These are phyloP conservation scores for Colletotrichum simmondsii DNA, from an alignment of 2,329 filamentous ascomycete species.

Conservation along the genomic window DNA sequence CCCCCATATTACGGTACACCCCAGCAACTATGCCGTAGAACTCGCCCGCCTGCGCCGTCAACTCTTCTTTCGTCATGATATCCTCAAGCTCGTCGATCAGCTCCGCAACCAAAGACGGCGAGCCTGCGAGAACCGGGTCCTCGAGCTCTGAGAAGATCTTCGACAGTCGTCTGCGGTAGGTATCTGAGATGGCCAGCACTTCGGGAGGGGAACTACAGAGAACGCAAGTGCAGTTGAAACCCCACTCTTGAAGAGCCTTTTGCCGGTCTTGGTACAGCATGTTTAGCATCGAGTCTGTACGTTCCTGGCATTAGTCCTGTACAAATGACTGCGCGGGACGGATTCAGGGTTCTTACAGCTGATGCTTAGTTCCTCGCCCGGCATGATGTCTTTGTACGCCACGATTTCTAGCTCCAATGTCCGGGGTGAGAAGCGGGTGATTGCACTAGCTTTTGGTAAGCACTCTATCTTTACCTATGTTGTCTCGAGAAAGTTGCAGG, in stretches of 20 bases:
- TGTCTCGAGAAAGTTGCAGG: neutral
- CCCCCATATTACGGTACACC: slow-evolving; percentile 37
- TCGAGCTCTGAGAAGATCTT: slow-evolving; percentile 37
- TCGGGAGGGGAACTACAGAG: slow-evolving; percentile 37
- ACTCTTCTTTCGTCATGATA: slow-evolving; percentile 37
- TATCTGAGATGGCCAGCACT: slow-evolving; percentile 36
- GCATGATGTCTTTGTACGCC: slow-evolving; percentile 45
- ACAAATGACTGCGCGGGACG: neutral
- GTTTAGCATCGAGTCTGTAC: slow-evolving; percentile 40
- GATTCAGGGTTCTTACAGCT: slow-evolving; percentile 42
- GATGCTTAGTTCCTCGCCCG: slow-evolving; percentile 48
- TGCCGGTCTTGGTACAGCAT: slow-evolving; percentile 39
- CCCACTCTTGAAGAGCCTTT: slow-evolving; percentile 37
- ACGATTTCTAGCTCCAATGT: slow-evolving; percentile 45
- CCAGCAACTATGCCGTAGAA: slow-evolving; percentile 37
- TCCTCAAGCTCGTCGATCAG: slow-evolving; percentile 36
- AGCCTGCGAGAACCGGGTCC: slow-evolving; percentile 27
- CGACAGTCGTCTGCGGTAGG: slow-evolving; percentile 37
- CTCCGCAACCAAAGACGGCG: slow-evolving; percentile 19
- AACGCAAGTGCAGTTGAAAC: slow-evolving; percentile 42
- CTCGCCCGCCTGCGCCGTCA: slow-evolving; percentile 39
- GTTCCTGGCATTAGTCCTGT: slow-evolving; percentile 5
- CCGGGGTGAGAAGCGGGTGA: slow-evolving; percentile 43
- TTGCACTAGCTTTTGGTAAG: slow-evolving; percentile 39
- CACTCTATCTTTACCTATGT: neutral